phyloP scores from a whole-genome alignment of 2,329 filamentous ascomycete species.

The Mycocentrospora acerina region DNA sequence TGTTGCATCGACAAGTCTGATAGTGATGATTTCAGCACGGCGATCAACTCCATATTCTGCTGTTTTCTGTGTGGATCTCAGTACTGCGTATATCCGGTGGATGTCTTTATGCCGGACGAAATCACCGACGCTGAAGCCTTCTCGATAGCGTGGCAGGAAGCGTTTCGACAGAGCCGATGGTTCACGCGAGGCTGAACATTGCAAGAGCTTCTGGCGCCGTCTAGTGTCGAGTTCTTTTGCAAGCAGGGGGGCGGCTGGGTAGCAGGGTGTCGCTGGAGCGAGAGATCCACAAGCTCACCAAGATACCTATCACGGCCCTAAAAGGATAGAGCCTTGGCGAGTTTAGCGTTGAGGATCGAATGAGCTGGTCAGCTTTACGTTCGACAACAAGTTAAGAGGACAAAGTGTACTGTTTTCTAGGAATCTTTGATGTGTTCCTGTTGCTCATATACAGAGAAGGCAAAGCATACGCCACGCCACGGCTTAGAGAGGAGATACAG shows the following conservation, averaged over 20 bases:
- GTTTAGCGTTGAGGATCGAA: conserved; percentile 19
- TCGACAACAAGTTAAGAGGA: conserved; percentile 23
- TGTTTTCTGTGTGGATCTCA: conserved; percentile 5
- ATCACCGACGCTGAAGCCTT: conserved; percentile 8
- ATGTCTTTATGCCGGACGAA: conserved; percentile 9
- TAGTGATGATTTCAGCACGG: conserved; percentile 2
- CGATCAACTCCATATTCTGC: conserved; percentile 1
- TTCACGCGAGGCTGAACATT: conserved; percentile 22
- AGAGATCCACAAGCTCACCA: conserved; percentile 12
- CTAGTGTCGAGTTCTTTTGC: background rate
- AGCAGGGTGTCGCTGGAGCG: conserved; percentile 10
- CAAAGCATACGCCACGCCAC: conserved; percentile 13
- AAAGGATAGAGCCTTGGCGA: conserved; percentile 7
- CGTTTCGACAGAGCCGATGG: conserved; percentile 14
- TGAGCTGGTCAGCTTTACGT: conserved; percentile 27
- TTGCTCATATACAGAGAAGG: conserved; percentile 19
- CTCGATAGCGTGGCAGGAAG: conserved; percentile 4
- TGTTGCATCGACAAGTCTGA: conserved; percentile 3
- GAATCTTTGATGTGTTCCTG: conserved; percentile 23
- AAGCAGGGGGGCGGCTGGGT: background rate
- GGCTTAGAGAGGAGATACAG: conserved; percentile 15
- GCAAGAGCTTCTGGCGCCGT: conserved; percentile 9
- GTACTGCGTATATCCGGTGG: conserved; percentile 13
- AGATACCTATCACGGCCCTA: conserved; percentile 9
- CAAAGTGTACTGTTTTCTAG: conserved; percentile 24